Base-by-base conservation (phyloP, 768 basidiomycete species). In the Boletus rufocinnamomeus region DNA sequence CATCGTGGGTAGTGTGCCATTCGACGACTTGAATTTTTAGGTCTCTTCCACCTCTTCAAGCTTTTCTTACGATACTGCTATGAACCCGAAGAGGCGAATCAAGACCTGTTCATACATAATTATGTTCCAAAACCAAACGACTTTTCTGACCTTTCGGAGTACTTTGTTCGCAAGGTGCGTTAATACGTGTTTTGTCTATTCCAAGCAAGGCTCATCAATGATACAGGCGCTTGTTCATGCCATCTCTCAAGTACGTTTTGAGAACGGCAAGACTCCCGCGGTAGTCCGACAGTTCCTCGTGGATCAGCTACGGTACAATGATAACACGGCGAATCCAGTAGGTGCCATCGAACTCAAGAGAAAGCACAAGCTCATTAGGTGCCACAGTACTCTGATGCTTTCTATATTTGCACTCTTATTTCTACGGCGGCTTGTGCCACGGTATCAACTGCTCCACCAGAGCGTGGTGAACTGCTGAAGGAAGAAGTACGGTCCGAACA, bases 91-190 rank as follows among this genome's bases (percentile, higher is more conserved):
- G 90, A 93, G 61, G 74, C 79, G 19, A 86, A 83, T 59, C 89
- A 91, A 69, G 91, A 95, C 68, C 79, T 95, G 7, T 95, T 96
- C 72, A 79, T 79, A 8, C 91, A 94, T 69, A 89, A 85, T 41
- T 95, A 91, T 71, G 91, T 95, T n/a, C 95, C 95, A 2, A 88
- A 91, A 64, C 93, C 95, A 17, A 98, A 98, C 69, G 89, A 97
- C 65, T 98, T 98, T 72, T 84, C 87, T 56, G 93, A 97, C 64
- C 76, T 97, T 32, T 76, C 93, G 0, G 93, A 97, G 64, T 98
- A 98, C 71, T 95, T 97, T 66, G 90, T 98, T 28, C 89, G 92
- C 63, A 96, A 96, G 84, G 96, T 91, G 59, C 54, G 47, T 59
- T 52, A 17, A 32, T 51, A 50, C 35, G 43, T 34, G 44, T 56